Conservation (phyloP, 2,329 filamentous ascomycete species). For the Allantophomopsis lycopodina region DNA sequence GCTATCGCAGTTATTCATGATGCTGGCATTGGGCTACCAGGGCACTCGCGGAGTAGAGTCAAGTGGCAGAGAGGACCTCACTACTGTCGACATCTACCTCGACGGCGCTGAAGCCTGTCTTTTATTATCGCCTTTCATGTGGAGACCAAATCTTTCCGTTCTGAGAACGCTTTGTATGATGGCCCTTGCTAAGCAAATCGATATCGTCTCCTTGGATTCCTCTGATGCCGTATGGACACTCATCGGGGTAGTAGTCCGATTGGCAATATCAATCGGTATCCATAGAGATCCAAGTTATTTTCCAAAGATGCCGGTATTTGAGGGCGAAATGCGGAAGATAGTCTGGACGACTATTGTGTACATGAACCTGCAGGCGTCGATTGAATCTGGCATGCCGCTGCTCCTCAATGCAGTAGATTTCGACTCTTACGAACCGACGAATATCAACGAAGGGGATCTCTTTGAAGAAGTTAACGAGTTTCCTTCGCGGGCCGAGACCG, state of each 20-base stretch:
- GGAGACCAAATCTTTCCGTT: conserved; percentile 31
- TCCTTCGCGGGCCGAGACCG: conserved; percentile 10
- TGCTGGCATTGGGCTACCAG: conserved; percentile 10
- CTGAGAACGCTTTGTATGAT: conserved; percentile 40
- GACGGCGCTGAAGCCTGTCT: conserved; percentile 30
- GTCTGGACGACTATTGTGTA: conserved; percentile 43
- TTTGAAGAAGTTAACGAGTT: conserved; percentile 18
- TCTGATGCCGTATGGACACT: conserved; percentile 38
- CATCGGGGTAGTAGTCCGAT: conserved; percentile 33
- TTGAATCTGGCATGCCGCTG: conserved; percentile 35
- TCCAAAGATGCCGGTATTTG: conserved; percentile 29
- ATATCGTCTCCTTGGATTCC: conserved; percentile 21
- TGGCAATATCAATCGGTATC: conserved; percentile 42
- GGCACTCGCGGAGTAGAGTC: conserved; percentile 9
- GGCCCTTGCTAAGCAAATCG: conserved; percentile 31
- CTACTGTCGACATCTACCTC: conserved; percentile 10
- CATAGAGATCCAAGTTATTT: conserved; percentile 40
- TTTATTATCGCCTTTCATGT: conserved; percentile 26
- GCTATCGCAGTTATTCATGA: conserved; percentile 11
- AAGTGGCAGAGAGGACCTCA: conserved; percentile 3
- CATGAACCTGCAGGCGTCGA: conserved; percentile 33
- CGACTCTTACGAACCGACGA: conserved; percentile 33
- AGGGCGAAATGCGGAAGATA: conserved; percentile 38
- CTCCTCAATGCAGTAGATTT: conserved; percentile 31
- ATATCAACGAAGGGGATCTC: conserved; percentile 37